Evolutionary conservation across 768 basidiomycete species (phyloP).

Genomic region (Amanita rubescens): DNA sequence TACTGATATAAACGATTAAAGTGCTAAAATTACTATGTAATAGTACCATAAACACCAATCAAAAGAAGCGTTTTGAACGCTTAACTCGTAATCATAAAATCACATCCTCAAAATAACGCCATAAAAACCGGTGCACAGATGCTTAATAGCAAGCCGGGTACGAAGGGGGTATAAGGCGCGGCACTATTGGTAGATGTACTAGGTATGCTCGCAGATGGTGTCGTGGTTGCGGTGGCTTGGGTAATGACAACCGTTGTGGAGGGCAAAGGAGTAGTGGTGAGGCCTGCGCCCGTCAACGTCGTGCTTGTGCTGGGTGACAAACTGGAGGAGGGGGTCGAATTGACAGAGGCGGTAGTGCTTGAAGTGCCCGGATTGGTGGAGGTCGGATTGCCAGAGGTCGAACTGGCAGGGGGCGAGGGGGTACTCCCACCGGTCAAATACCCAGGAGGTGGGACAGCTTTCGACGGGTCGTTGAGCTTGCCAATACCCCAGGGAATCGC

Average conservation of each 20-base stretch:
- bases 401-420: slow-evolving; percentile 1
- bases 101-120: neutral
- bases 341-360: too few relatives aligned
- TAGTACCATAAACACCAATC: neutral
- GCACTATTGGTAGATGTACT: neutral
- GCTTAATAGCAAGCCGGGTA: neutral
- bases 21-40: too few relatives aligned
- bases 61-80: neutral
- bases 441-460: slow-evolving; percentile 30
- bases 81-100: neutral
- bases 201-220: neutral
- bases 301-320: too few relatives aligned
- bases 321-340: neutral
- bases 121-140: neutral
- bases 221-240: too few relatives aligned
- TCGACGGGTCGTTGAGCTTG: slow-evolving; percentile 38
- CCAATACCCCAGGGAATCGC: slow-evolving; percentile 65
- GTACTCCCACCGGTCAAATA: slow-evolving; percentile 14
- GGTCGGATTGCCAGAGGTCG: slow-evolving; percentile 4
- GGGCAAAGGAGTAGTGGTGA: neutral
- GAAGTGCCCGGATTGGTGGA: neutral
- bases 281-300: too few relatives aligned
- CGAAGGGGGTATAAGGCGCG: neutral
- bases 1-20: too few relatives aligned
- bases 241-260: neutral